These are phyloP conservation scores for Gaeumannomyces sp. DNA, from an alignment of 2,329 filamentous ascomycete species.

Conservation along the genomic window DNA sequence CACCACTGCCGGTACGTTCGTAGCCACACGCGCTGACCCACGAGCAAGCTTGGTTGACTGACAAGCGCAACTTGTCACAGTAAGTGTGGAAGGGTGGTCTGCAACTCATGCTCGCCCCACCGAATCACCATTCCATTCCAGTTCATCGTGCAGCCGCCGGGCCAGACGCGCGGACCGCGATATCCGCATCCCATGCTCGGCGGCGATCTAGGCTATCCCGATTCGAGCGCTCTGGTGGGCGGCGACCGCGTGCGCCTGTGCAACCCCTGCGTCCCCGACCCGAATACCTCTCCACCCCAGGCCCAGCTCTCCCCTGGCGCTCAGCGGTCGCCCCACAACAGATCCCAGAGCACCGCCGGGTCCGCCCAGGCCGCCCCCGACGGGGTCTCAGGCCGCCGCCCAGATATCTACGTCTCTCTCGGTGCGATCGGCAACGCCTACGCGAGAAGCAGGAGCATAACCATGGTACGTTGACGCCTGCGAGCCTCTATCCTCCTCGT, in stretches of 20 bases:
- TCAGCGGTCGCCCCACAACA: conserved; percentile 29
- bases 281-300: conserved; percentile 51
- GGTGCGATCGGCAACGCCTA: conserved; percentile 18
- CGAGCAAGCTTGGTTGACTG: background rate
- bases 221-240: conserved; percentile 38
- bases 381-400: conserved; percentile 29
- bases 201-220: conserved; percentile 34
- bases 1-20: conserved; percentile 76
- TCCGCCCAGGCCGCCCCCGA: conserved; percentile 20
- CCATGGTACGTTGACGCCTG: conserved; percentile 36
- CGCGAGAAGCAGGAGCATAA: conserved; percentile 39
- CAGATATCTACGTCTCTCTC: conserved; percentile 10
- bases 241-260: conserved; percentile 54
- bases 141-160: conserved; percentile 79
- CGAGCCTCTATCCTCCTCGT: background rate
- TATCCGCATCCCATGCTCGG: conserved; percentile 33
- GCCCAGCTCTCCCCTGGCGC: conserved; percentile 27
- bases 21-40: background rate
- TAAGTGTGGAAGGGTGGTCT: conserved; percentile 92
- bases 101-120: conserved; percentile 83
- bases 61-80: conserved; percentile 30
- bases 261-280: conserved; percentile 57
- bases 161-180: conserved; percentile 29
- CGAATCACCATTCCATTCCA: conserved; percentile 90
- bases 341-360: conserved; percentile 35